phyloP scores from a whole-genome alignment of 2,329 filamentous ascomycete species.

The Chrysoporthe puriensis region DNA sequence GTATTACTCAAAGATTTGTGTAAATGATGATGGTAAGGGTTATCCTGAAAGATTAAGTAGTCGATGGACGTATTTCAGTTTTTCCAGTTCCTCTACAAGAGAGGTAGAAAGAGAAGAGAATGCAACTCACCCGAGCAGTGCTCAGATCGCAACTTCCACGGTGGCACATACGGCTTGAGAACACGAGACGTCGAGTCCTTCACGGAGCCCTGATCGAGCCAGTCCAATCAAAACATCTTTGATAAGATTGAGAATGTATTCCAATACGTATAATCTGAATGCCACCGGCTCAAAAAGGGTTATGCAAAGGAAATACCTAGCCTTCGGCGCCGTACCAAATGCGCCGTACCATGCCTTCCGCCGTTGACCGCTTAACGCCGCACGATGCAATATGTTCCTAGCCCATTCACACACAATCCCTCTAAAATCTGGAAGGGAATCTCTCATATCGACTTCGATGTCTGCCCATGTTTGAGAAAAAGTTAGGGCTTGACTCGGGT shows the following conservation, averaged over 20 bases:
- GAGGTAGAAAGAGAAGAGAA: not conserved
- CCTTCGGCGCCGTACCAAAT: slow-evolving; percentile 17
- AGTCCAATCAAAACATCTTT: not conserved
- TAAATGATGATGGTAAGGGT: not conserved
- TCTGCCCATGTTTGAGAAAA: slow-evolving; percentile 44
- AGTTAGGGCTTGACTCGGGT: slow-evolving; percentile 31
- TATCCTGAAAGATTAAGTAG: not conserved
- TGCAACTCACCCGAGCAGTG: not conserved
- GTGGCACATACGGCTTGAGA: not conserved
- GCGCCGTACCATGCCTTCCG: slow-evolving; percentile 13
- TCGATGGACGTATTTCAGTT: too few species aligned
- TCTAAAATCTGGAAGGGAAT: slow-evolving; percentile 41
- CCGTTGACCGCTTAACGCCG: slow-evolving; percentile 22
- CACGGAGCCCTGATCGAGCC: not conserved
- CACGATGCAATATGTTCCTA: slow-evolving; percentile 19
- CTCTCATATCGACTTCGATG: slow-evolving; percentile 45
- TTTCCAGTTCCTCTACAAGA: not conserved
- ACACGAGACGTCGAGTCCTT: not conserved
- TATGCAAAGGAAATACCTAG: slow-evolving; percentile 8
- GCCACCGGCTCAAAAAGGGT: not conserved
- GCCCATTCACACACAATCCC: not conserved
- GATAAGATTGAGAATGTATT: not conserved
- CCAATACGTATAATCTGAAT: not conserved
- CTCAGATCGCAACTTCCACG: slow-evolving; percentile 4
- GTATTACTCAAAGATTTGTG: not conserved